Evolutionary conservation across 129 eudicot species (phyloP), one percentile per base, ranked within the genome.

Genomic region (Helichrysum umbraculigerum): DNA sequence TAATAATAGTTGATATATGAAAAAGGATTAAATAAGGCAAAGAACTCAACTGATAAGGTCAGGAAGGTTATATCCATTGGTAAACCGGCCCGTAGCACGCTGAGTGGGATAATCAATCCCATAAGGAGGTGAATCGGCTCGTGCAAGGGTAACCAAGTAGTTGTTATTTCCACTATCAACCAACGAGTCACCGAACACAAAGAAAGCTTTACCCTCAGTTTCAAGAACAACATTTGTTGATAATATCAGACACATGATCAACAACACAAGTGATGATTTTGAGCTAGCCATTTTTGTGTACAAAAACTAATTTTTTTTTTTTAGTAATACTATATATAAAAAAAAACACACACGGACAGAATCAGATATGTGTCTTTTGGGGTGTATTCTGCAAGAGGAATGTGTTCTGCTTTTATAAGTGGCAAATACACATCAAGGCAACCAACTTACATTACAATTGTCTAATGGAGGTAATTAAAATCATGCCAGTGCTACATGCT

Each of bases 181-280:
- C 28, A 86, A 66, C 12, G 90, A 86, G 79, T 83, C 90, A 28
- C 90, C 90, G 29, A 86, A 86, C 61, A 86, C 90, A 35, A 86
- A 83, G 76, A 86, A 86, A 30, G 87, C 90, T 52, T 83, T 82
- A 70, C 73, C 79, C 72, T 76, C 72, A 17, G 79, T 73, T 50
- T 72, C 52, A 70, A 64, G 82, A 70, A 22, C 47, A 4, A 71
- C 42, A 35, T 66, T 66, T 6, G 14, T 30, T 19, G n/a, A 8
- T 66, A 66, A 8, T 66, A 66, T 66, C 30, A 66, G 16, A 19
- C 28, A 66, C 52, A 66, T 17, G 30, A 35, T 25, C 28, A 25
- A 34, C 52, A 66, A 16, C 5, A 30, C 71, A 20, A 37, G 7
- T 17, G 52, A 66, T 6, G 52, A n/a, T 66, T 17, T 66, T 17